Percentiles rank a stretch among this genome's conserved stretches.
Conservation (phyloP, 2,329 filamentous ascomycete genomes). For the Zelopaecilomyces penicillatus region DNA sequence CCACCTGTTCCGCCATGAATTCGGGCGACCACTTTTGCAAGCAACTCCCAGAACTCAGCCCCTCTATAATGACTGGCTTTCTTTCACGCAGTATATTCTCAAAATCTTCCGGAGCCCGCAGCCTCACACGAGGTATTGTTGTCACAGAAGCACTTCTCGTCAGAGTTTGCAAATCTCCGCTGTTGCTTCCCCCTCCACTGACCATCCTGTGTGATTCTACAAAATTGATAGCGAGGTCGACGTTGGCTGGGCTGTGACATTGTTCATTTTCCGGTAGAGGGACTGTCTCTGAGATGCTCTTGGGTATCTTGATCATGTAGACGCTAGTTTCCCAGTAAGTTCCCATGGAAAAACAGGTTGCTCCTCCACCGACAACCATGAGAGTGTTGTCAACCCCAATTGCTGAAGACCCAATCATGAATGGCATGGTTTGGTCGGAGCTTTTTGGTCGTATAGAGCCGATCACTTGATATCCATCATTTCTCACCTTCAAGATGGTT, state of each 20-base stretch:
- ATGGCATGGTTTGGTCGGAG: conserved; percentile 33
- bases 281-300: not conserved
- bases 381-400: conserved; percentile 41
- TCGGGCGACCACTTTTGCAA: conserved; percentile 56
- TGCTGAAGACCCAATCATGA: conserved; percentile 62
- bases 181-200: too few relatives aligned
- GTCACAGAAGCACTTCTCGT: conserved; percentile 12
- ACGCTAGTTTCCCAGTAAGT: conserved; percentile 68
- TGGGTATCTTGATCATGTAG: conserved; percentile 30
- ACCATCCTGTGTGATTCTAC: conserved; percentile 16
- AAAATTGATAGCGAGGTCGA: conserved; percentile 10
- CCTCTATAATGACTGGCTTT: conserved; percentile 53
- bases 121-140: conserved; percentile 41
- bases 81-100: conserved; percentile 45
- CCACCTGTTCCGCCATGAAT: conserved; percentile 57
- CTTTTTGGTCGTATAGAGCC: not conserved
- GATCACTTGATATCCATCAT: conserved; percentile 1
- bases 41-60: conserved; percentile 60
- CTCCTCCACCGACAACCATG: conserved; percentile 68
- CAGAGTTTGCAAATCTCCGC: too few relatives aligned
- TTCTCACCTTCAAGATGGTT: conserved; percentile 1
- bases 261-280: not conserved
- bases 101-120: conserved; percentile 51
- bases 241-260: not conserved
- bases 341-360: conserved; percentile 85